Evolutionary conservation across 805 yeast genomes (phyloP), one percentile per base, ranked within the genome.

Genomic region (Starmerella geochares): DNA sequence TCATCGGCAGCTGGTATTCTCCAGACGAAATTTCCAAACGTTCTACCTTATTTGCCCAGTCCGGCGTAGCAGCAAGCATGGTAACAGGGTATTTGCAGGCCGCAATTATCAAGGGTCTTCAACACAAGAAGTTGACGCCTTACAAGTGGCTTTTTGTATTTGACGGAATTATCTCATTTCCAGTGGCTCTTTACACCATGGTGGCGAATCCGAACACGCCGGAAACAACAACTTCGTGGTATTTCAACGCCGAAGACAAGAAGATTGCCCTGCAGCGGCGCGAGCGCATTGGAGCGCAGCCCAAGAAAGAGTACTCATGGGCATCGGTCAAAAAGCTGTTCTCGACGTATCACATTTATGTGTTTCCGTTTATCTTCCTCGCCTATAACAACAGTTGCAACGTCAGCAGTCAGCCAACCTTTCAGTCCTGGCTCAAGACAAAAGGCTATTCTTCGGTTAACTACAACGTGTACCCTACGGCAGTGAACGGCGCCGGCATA

Each of bases 81-180:
- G 74, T 81, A n/a, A 70, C 82, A 0, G 81, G 83, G 43, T 75
- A 77, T 51, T 67, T 78, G 35, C 81, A 76, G 59, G 77, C 78
- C 17, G 76, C 76, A n/a, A 71, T 77, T 41, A 72, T 65, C 54
- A 61, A 68, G 36, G 59, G 62, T 36, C 61, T 77, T 29, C 31
- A 49, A 9, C 56, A 40, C 36, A 50, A 36, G 4, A 51, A 36
- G 14, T 51, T 67, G n/a, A 58, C 65, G 5, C 70, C 72, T 1
- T 74, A 69, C 63, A 69, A 71, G 52, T 71, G 73, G 72, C 62
- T 74, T 66, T 74, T 74, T 57, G 66, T 73, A 3, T 58, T 74
- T 40, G 77, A 74, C 56, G 76, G 72, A 1, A 60, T 70, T 58
- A 53, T 67, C 60, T 62, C 75, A 16, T 55, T 73, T 63, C 67